A percentile compares a stretch with the other conserved stretches of the same genome.
Conservation (phyloP, 2,329 filamentous ascomycete species). For the Paraphaeosphaeria minitans region DNA sequence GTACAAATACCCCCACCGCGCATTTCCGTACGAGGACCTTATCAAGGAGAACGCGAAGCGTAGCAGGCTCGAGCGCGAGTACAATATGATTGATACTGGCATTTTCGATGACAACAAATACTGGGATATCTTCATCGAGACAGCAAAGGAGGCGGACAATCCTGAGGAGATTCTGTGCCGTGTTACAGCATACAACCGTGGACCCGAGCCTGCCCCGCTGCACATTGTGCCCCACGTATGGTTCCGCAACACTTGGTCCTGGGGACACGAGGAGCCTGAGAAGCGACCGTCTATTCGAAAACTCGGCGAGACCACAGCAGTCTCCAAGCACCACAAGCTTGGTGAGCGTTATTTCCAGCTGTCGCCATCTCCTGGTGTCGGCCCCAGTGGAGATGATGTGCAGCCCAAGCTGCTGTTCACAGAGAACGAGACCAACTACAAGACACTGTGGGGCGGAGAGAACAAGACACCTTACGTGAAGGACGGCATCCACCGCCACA, state of each 20-base stretch:
- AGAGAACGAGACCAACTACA: constrained; percentile 91
- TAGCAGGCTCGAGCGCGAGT: constrained; percentile 78
- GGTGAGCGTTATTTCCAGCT: constrained; percentile 84
- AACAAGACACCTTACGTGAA: constrained; percentile 89
- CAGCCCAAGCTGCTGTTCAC: constrained; percentile 87
- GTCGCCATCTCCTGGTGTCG: constrained; percentile 87
- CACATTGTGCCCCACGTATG: constrained; percentile 95
- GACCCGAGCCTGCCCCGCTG: constrained; percentile 84
- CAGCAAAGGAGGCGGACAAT: constrained; percentile 90
- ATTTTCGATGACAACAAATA: constrained; percentile 88
- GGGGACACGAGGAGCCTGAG: constrained; percentile 77
- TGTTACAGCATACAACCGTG: constrained; percentile 94
- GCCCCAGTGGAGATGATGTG: constrained; percentile 78
- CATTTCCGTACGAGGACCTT: constrained; percentile 90
- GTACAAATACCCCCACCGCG: constrained; percentile 93
- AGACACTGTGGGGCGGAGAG: constrained; percentile 71
- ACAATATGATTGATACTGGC: constrained; percentile 88
- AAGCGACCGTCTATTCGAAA: constrained; percentile 80
- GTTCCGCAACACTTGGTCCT: constrained; percentile 98
- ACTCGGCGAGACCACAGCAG: constrained; percentile 68
- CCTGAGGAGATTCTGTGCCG: constrained; percentile 91
- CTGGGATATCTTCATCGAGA: constrained; percentile 98
- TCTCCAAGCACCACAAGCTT: constrained; percentile 78
- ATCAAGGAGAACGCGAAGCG: constrained; percentile 81
- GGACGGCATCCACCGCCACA: constrained; percentile 89